Conservation (phyloP, 2,329 filamentous ascomycete genomes). For the Ceratocystis cubensis region DNA sequence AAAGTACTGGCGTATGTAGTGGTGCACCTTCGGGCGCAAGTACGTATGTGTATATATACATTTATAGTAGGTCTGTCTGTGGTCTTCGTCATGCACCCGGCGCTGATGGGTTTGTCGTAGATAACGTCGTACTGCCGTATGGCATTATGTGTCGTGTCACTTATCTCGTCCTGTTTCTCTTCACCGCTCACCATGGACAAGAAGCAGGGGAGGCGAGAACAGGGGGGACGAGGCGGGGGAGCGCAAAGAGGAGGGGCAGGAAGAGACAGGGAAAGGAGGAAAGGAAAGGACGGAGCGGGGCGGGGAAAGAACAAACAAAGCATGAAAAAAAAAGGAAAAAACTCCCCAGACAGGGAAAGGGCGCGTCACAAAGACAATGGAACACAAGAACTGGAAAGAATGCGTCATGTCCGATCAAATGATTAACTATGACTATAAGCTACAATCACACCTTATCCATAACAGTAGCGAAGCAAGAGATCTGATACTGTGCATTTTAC, state of each 20-base stretch:
- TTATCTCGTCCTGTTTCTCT: not conserved
- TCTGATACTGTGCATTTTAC: not conserved
- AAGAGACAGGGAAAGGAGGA: not conserved
- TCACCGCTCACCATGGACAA: not conserved
- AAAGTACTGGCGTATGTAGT: too few species aligned
- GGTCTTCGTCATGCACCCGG: not conserved
- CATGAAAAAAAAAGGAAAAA: not conserved
- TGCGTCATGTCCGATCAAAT: not conserved
- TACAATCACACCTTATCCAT: not conserved
- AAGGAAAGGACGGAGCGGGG: not conserved
- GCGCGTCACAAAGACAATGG: not conserved
- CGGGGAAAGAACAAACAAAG: not conserved
- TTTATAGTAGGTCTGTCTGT: not conserved
- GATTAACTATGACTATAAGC: not conserved
- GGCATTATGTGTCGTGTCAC: constrained; percentile 5
- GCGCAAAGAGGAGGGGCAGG: not conserved
- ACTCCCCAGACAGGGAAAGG: not conserved
- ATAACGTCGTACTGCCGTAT: not conserved
- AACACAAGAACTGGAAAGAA: not conserved
- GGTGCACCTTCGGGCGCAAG: not conserved
- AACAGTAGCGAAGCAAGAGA: not conserved
- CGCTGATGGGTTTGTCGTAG: not conserved
- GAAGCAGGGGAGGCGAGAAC: not conserved
- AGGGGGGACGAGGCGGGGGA: not conserved
- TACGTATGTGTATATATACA: not conserved